phyloP scores from a whole-genome alignment of 305 asterid species.

The Solanum aculeatissimum region DNA sequence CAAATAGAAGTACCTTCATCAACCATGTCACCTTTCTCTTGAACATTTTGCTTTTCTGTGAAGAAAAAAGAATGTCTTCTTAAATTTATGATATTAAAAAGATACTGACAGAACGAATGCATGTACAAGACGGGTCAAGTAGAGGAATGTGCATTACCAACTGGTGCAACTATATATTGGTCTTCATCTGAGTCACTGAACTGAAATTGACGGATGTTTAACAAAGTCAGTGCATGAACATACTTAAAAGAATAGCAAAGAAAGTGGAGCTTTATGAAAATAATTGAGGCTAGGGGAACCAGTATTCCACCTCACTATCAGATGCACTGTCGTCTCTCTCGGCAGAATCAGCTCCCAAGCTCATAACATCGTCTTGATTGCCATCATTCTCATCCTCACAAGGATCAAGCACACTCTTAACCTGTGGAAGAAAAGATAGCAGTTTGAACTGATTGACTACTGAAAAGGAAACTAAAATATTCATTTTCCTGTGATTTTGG shows the following conservation, averaged over 20 bases:
- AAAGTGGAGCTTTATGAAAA: conserved; percentile 3
- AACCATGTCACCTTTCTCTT: conserved; percentile 29
- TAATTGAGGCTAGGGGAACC: not conserved
- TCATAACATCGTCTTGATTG: conserved; percentile 45
- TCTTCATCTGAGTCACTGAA: conserved; percentile 66
- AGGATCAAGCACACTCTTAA: conserved; percentile 94
- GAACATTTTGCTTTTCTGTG: conserved; percentile 39
- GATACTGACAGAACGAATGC: not conserved
- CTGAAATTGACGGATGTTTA: conserved; percentile 25
- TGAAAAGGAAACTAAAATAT: not conserved
- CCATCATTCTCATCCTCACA: conserved; percentile 83
- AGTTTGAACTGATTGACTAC: not conserved
- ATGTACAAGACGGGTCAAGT: not conserved
- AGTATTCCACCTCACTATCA: conserved; percentile 61
- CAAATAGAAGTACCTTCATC: conserved; percentile 45
- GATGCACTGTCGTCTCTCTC: conserved; percentile 46
- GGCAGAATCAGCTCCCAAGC: conserved; percentile 62
- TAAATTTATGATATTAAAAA: conserved; percentile 1
- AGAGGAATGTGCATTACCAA: conserved; percentile 24
- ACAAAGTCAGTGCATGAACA: not conserved
- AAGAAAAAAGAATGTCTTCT: not conserved
- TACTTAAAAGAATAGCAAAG: not conserved
- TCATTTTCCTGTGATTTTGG: not conserved
- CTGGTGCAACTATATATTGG: conserved; percentile 57
- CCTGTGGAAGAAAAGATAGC: conserved; percentile 35